phyloP scores from a whole-genome alignment of 2,329 filamentous ascomycete species.

The Zasmidium cellare region DNA sequence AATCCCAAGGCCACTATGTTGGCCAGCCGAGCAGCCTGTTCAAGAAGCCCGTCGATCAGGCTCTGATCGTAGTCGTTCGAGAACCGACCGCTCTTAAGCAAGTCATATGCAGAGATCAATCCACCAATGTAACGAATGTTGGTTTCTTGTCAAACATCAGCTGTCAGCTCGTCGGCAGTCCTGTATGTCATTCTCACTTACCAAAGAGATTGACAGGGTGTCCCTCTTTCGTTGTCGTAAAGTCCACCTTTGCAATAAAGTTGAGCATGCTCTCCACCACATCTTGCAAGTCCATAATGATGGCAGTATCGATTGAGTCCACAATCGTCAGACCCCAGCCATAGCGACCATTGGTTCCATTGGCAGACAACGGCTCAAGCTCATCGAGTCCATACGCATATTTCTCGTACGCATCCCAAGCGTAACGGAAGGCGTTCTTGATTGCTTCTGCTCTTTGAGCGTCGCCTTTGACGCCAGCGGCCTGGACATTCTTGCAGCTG shows the following conservation, averaged over 20 bases:
- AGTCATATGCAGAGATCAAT: conserved; percentile 26
- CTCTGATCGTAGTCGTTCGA: conserved; percentile 9
- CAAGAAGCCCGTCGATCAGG: conserved; percentile 19
- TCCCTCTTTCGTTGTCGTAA: conserved; percentile 36
- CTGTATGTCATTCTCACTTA: neutral
- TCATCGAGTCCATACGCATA: conserved; percentile 37
- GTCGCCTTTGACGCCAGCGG: conserved; percentile 6
- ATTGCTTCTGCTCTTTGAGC: conserved; percentile 14
- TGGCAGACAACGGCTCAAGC: conserved; percentile 12
- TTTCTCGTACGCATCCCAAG: conserved; percentile 18
- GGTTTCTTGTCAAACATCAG: conserved; percentile 11
- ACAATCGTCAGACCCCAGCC: conserved; percentile 30
- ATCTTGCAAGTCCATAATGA: conserved; percentile 26
- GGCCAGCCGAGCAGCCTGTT: conserved; percentile 20
- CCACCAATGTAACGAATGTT: conserved; percentile 27
- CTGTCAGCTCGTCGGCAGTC: neutral
- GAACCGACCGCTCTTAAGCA: conserved; percentile 25
- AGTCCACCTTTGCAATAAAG: conserved; percentile 23
- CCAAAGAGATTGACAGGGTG: conserved; percentile 15
- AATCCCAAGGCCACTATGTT: conserved; percentile 26
- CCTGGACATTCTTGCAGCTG: conserved; percentile 17
- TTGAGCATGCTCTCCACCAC: conserved; percentile 24
- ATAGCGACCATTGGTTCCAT: conserved; percentile 18
- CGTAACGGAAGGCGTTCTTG: conserved; percentile 18
- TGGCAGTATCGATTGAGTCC: conserved; percentile 27